Evolutionary conservation across 2,329 filamentous ascomycete species (phyloP).

Genomic region (Aspergillus sp.): DNA sequence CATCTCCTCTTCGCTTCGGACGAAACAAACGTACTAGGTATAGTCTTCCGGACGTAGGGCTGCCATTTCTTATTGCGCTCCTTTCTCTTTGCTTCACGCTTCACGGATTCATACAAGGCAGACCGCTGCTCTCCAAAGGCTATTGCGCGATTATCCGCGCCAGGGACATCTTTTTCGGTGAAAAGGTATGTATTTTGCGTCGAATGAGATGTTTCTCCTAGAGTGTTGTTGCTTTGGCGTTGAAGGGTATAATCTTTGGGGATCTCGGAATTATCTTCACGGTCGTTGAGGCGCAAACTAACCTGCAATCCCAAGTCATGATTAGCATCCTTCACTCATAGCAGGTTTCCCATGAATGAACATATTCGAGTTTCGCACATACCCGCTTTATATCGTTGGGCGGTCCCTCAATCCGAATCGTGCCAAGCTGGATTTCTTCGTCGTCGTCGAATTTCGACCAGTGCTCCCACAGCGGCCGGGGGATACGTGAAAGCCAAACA

Average conservation of each 20-base stretch:
- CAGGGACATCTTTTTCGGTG: constrained; percentile 85
- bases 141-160: constrained; percentile 53
- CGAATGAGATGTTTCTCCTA: constrained; percentile 30
- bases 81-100: constrained; percentile 40
- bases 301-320: constrained; percentile 49
- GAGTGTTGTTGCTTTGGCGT: constrained; percentile 53
- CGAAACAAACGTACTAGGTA: constrained; percentile 59
- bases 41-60: constrained; percentile 55
- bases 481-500: constrained; percentile 71
- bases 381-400: constrained; percentile 50
- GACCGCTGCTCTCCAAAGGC: constrained; percentile 41
- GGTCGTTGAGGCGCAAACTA: constrained; percentile 62
- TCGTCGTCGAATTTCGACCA: constrained; percentile 75
- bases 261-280: constrained; percentile 66
- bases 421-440: constrained; percentile 76
- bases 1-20: background rate
- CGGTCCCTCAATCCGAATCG: constrained; percentile 57
- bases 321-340: background rate
- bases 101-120: constrained; percentile 43
- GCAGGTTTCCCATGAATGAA: background rate
- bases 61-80: constrained; percentile 51
- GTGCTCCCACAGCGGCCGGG: constrained; percentile 73
- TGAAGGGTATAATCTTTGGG: constrained; percentile 85
- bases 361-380: constrained; percentile 5
- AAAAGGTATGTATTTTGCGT: constrained; percentile 88